These are phyloP conservation scores for Lepidium aucheri DNA, from an alignment of 345 rosid genomes.

Conservation along the genomic window DNA sequence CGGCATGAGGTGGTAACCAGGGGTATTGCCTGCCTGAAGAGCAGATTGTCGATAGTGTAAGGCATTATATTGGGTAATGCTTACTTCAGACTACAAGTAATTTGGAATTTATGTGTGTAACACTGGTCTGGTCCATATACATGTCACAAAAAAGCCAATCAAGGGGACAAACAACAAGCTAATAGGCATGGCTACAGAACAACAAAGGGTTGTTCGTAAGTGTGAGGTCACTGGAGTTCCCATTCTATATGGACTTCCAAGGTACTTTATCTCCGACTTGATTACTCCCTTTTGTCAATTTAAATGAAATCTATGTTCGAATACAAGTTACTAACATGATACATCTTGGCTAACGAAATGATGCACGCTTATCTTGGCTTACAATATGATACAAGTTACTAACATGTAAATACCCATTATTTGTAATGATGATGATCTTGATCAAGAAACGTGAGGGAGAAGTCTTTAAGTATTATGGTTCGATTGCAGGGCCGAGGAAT, in stretches of 20 bases:
- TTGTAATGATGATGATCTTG: background rate
- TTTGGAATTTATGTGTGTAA: background rate
- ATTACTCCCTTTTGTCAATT: background rate
- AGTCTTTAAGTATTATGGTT: background rate
- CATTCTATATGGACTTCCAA: slow-evolving; percentile 85
- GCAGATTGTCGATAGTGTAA: slow-evolving; percentile 65
- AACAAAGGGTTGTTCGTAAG: slow-evolving; percentile 47
- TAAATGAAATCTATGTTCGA: background rate
- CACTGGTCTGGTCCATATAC: background rate
- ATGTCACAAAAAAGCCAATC: slow-evolving; percentile 55
- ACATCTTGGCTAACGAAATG: slow-evolving; percentile 93
- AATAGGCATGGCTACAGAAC: slow-evolving; percentile 47
- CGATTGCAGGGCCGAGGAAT: slow-evolving; percentile 48
- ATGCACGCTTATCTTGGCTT: slow-evolving; percentile 99
- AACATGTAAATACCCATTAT: slow-evolving; percentile 20
- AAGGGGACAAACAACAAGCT: slow-evolving; percentile 37
- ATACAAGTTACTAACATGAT: slow-evolving; percentile 75
- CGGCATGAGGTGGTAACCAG: slow-evolving; percentile 75
- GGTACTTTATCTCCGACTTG: slow-evolving; percentile 29
- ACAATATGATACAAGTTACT: no score
- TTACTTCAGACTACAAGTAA: background rate
- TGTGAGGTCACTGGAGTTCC: slow-evolving; percentile 97
- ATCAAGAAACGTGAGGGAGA: background rate
- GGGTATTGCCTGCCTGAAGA: slow-evolving; percentile 97
- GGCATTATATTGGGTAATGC: background rate